Base-by-base conservation (phyloP, 2,329 filamentous ascomycete genomes). In the Zelopaecilomyces penicillatus region DNA sequence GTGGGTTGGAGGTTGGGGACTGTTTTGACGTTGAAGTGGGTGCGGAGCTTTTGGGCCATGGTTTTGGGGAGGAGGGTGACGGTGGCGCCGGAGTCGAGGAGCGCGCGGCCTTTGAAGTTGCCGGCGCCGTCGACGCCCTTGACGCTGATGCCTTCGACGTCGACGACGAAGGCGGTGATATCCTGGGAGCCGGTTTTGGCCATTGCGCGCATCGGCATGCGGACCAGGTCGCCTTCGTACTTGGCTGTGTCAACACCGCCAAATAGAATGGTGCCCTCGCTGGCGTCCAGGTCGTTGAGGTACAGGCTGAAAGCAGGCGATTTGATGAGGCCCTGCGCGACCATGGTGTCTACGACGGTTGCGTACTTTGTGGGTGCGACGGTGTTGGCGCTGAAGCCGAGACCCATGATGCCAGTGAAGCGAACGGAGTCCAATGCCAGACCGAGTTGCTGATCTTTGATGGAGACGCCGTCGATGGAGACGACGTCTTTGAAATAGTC, bases 201-300 rank as follows among this genome's bases (percentile, higher is more conserved):
- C 6, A 54, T 51, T 19, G 53, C 37, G 47, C 80, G 65, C 48
- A 89, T 78, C 5, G 63, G 56, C 26, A 71, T 49, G 35, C 54
- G 58, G 10, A 52, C 50, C 35, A 65, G 55, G 35, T 74, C 63
- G 43, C 83, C 85, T 3, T 69, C 59, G 65, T 81, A 91, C 61
- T 89, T 90, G 49, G 75, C 73, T 0, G 77, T 83, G 61, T 93
- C 85, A 52, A 91, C 80, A 40, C 84, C 87, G 37, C 87, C 87
- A 53, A 93, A 93, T 7, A 91, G 71, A 47, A 91, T 81, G 52
- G 69, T 81, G 41, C 87, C 87, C 3, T 74, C 80, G 45, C 73
- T 77, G 1, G 83, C 60, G 48, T 69, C 65, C 10, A 88, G 65
- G 57, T 87, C 82, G 64, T 90, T 64, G 58, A 79, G 68, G 68